These are phyloP conservation scores for Botrytis elliptica DNA, from an alignment of 2,329 filamentous ascomycete genomes.

Conservation along the genomic window DNA sequence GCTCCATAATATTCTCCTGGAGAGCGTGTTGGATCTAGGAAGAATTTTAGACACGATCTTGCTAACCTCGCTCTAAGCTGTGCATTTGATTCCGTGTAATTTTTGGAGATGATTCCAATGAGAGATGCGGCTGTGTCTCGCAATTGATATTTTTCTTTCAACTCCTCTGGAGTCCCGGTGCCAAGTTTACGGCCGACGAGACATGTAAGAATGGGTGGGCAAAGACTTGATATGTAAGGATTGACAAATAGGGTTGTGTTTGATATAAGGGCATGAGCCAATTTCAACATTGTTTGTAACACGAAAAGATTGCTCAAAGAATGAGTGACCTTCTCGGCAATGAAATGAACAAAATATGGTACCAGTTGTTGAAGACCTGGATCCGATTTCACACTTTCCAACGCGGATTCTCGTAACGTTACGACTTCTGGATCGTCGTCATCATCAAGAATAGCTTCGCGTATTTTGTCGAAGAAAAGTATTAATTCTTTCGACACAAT, in stretches of 20 bases:
- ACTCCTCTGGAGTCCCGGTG: slow-evolving; percentile 51
- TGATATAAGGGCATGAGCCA: slow-evolving; percentile 78
- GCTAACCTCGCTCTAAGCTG: slow-evolving; percentile 85
- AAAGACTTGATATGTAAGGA: slow-evolving; percentile 62
- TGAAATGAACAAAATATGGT: slow-evolving; percentile 94
- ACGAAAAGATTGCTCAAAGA: slow-evolving; percentile 86
- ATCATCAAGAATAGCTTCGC: slow-evolving; percentile 82
- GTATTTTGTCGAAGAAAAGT: slow-evolving; percentile 95
- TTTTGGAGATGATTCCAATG: slow-evolving; percentile 73
- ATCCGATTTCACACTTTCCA: slow-evolving; percentile 82
- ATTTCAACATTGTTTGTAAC: slow-evolving; percentile 87
- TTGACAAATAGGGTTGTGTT: slow-evolving; percentile 76
- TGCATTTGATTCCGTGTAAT: slow-evolving; percentile 77
- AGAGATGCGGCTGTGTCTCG: slow-evolving; percentile 82
- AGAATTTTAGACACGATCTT: slow-evolving; percentile 88
- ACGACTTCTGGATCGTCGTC: slow-evolving; percentile 74
- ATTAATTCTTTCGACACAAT: slow-evolving; percentile 94
- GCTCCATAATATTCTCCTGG: slow-evolving; percentile 87
- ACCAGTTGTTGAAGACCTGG: slow-evolving; percentile 92
- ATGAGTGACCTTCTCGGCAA: slow-evolving; percentile 94
- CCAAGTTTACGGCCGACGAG: slow-evolving; percentile 73
- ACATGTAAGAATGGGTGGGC: slow-evolving; percentile 88
- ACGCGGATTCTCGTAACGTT: slow-evolving; percentile 74
- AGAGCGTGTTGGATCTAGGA: slow-evolving; percentile 82
- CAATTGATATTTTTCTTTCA: slow-evolving; percentile 70